These are phyloP conservation scores for Lentinula aciculospora DNA, from an alignment of 768 basidiomycete species.

Conservation along the genomic window DNA sequence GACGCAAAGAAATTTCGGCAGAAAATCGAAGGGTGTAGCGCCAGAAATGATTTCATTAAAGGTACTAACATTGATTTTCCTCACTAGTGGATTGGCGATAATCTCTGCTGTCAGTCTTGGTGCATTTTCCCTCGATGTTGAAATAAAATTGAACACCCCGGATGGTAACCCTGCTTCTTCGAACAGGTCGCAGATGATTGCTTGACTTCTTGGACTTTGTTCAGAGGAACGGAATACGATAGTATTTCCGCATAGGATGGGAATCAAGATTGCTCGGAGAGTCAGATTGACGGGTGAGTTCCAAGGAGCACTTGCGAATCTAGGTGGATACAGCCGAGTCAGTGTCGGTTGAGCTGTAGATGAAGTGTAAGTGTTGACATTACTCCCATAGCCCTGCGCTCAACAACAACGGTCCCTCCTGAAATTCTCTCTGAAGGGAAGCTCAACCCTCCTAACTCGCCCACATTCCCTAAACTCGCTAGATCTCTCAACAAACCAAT, in stretches of 20 bases:
- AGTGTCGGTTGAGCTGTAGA: background rate
- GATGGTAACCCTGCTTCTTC: constrained; percentile 56
- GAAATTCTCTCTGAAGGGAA: constrained; percentile 35
- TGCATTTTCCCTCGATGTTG: constrained; percentile 2
- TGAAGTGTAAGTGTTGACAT: constrained; percentile 27
- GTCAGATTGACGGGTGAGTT: constrained; percentile 44
- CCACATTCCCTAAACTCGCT: constrained; percentile 23
- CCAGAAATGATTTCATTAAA: background rate
- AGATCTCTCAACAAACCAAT: constrained; percentile 22
- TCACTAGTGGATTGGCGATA: constrained; percentile 48
- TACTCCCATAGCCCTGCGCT: constrained; percentile 46
- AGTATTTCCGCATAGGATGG: constrained; percentile 52
- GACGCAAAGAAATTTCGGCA: no score
- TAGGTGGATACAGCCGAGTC: constrained; percentile 13
- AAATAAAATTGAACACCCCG: constrained; percentile 31
- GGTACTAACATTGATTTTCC: constrained; percentile 43
- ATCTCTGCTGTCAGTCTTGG: constrained; percentile 36
- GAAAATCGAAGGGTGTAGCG: no score
- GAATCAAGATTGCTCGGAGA: constrained; percentile 36
- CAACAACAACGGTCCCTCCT: constrained; percentile 38
- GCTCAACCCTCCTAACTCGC: constrained; percentile 35
- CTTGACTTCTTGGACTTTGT: constrained; percentile 40
- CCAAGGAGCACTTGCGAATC: constrained; percentile 52
- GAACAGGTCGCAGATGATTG: constrained; percentile 39
- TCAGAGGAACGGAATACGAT: constrained; percentile 51